phyloP scores from a whole-genome alignment of 176 grass and related monocot genomes.

The Alloteropsis semialata region DNA sequence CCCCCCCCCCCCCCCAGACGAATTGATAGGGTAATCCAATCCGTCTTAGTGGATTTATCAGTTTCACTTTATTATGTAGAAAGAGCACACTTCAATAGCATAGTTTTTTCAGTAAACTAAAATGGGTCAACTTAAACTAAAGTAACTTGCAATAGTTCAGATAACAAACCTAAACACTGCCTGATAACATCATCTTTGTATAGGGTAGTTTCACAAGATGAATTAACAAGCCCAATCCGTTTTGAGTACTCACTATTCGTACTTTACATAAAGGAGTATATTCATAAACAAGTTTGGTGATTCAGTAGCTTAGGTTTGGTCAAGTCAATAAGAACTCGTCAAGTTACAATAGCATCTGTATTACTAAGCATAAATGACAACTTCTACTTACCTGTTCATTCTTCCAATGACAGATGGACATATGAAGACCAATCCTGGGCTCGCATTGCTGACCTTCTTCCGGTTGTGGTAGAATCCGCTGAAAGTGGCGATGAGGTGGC shows the following conservation, averaged over 20 bases:
- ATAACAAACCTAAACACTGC: neutral
- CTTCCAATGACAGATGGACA: constrained; percentile 52
- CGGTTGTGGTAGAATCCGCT: constrained; percentile 63
- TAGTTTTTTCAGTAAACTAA: neutral
- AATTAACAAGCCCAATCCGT: neutral
- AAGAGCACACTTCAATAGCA: neutral
- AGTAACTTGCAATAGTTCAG: neutral
- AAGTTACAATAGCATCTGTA: neutral
- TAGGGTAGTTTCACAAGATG: neutral
- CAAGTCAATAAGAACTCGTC: neutral
- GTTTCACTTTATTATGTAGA: neutral
- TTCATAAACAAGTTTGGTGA: neutral
- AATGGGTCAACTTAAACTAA: neutral
- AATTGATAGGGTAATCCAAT: constrained; percentile 64
- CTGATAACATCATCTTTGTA: neutral
- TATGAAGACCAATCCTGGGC: constrained; percentile 82
- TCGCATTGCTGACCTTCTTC: constrained; percentile 69
- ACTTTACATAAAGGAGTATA: neutral
- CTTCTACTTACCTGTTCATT: constrained; percentile 15
- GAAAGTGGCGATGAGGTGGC: constrained; percentile 72
- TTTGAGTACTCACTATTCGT: neutral
- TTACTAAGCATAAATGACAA: neutral
- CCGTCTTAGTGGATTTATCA: neutral
- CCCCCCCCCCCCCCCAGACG: no score
- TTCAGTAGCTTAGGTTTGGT: neutral